Percentiles rank a stretch among this genome's conserved stretches.
These are phyloP conservation scores for Leavenworthia alabamica DNA, from an alignment of 345 rosid genomes.

Conservation along the genomic window DNA sequence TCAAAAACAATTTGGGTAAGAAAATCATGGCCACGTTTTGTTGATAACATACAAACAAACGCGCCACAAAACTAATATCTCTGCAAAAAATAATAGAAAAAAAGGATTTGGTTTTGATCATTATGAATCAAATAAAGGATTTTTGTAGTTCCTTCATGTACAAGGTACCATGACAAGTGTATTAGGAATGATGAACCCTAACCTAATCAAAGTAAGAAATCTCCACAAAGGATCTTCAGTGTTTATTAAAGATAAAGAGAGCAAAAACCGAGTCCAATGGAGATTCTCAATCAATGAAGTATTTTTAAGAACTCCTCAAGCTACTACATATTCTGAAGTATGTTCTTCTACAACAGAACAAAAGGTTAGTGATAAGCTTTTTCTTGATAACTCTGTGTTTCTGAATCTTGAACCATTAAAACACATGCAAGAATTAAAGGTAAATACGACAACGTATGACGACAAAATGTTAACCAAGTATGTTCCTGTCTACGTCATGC, in stretches of 20 bases:
- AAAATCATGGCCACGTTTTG: slow-evolving; percentile 30
- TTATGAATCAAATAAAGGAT: not conserved
- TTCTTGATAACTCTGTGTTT: not conserved
- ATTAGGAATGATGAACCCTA: slow-evolving; percentile 20
- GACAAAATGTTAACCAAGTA: slow-evolving; percentile 48
- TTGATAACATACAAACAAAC: slow-evolving; percentile 27
- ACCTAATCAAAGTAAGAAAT: slow-evolving; percentile 16
- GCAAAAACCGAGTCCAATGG: slow-evolving; percentile 5
- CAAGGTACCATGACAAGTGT: slow-evolving; percentile 31
- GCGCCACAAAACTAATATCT: not conserved
- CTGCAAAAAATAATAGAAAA: not conserved
- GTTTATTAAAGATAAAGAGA: slow-evolving; percentile 1
- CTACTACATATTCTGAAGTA: not conserved
- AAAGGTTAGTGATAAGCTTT: slow-evolving; percentile 14
- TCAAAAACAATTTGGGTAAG: not conserved
- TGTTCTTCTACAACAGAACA: slow-evolving; percentile 13
- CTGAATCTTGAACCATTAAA: not conserved
- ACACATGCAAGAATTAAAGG: slow-evolving; percentile 37
- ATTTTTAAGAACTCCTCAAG: slow-evolving; percentile 15
- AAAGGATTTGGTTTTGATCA: not conserved
- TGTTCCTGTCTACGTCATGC: slow-evolving; percentile 73
- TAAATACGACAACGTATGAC: slow-evolving; percentile 19
- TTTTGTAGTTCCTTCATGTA: slow-evolving; percentile 7
- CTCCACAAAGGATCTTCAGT: slow-evolving; percentile 8
- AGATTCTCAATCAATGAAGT: slow-evolving; percentile 10